Conservation (phyloP, 176 grass and related monocot genomes). For the Aechmea fasciata region DNA sequence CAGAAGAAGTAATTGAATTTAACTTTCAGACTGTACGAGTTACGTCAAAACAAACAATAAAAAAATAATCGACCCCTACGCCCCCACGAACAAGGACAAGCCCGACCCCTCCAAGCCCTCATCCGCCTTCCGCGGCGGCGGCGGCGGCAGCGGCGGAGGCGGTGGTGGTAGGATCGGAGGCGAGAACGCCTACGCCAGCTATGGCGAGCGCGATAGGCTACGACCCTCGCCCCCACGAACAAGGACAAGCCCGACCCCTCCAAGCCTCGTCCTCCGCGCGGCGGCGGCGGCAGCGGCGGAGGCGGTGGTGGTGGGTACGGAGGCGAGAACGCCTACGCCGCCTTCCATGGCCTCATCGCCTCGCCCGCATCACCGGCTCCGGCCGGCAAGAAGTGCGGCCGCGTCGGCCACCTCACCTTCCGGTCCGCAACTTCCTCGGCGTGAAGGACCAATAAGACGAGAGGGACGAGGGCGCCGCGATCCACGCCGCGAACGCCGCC, state of each 20-base stretch:
- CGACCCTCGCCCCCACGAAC: slow-evolving; percentile 79
- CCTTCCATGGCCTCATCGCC: slow-evolving; percentile 86
- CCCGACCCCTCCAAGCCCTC: slow-evolving; percentile 25
- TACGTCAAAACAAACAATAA: too few relatives aligned
- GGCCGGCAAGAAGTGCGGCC: slow-evolving; percentile 74
- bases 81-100: slow-evolving; percentile 50
- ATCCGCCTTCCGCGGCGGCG: slow-evolving; percentile 23
- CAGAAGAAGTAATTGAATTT: too few relatives aligned
- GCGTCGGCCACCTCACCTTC: slow-evolving; percentile 87
- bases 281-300: slow-evolving; percentile 4
- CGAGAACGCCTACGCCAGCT: slow-evolving; percentile 68
- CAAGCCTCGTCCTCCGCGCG: slow-evolving; percentile 30
- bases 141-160: background rate
- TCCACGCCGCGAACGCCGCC: slow-evolving; percentile 26
- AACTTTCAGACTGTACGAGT: too few relatives aligned
- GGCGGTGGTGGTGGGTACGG: slow-evolving; percentile 1
- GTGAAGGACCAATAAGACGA: slow-evolving; percentile 27
- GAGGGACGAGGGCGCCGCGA: slow-evolving; percentile 22
- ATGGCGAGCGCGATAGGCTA: too few relatives aligned
- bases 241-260: slow-evolving; percentile 29
- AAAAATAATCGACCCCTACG: slow-evolving; percentile 95
- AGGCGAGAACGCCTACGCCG: slow-evolving; percentile 61
- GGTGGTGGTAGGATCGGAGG: slow-evolving; percentile 4
- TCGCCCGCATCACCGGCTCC: slow-evolving; percentile 59
- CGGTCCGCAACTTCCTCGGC: slow-evolving; percentile 89